Percentiles rank a stretch among this genome's conserved stretches.
Evolutionary conservation across 768 basidiomycete species (phyloP).

Genomic region (Termitomyces sp.): DNA sequence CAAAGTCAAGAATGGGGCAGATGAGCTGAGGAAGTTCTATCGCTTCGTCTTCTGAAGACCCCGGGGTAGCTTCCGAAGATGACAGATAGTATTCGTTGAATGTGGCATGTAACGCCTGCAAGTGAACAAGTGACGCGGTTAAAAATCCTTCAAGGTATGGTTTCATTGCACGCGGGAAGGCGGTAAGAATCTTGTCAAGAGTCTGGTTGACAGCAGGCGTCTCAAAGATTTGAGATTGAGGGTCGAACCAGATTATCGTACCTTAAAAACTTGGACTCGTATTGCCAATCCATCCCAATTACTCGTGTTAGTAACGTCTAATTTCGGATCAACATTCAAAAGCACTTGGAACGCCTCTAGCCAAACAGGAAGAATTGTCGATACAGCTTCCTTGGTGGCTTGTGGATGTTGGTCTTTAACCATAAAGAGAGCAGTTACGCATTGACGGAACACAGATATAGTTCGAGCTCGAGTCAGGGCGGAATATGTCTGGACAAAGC

Average conservation of each 20-base stretch:
- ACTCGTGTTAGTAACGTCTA: slow-evolving; percentile 50
- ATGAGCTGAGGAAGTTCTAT: slow-evolving; percentile 75
- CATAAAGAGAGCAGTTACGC: slow-evolving; percentile 86
- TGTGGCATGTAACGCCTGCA: slow-evolving; percentile 51
- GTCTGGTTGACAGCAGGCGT: slow-evolving; percentile 41
- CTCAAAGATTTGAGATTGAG: neutral
- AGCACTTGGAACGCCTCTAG: slow-evolving; percentile 84
- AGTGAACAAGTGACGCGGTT: slow-evolving; percentile 49
- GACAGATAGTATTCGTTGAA: slow-evolving; percentile 62
- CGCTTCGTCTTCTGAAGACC: slow-evolving; percentile 68
- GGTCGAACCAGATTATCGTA: slow-evolving; percentile 22
- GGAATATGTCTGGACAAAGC: slow-evolving; percentile 49
- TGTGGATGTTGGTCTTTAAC: slow-evolving; percentile 91
- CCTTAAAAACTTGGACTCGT: slow-evolving; percentile 82
- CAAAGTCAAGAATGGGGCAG: slow-evolving; percentile 77
- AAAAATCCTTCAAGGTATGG: slow-evolving; percentile 61
- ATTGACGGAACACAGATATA: slow-evolving; percentile 86
- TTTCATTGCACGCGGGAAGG: slow-evolving; percentile 72
- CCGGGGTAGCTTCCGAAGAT: slow-evolving; percentile 48
- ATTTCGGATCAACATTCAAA: slow-evolving; percentile 54
- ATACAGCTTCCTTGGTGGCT: slow-evolving; percentile 77
- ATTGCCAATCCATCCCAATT: slow-evolving; percentile 83
- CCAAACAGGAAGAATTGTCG: slow-evolving; percentile 84
- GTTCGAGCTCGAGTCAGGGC: slow-evolving; percentile 81
- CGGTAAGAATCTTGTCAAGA: slow-evolving; percentile 70